These are phyloP conservation scores for Neltuma alba DNA, from an alignment of 306 rosid genomes.

Conservation along the genomic window DNA sequence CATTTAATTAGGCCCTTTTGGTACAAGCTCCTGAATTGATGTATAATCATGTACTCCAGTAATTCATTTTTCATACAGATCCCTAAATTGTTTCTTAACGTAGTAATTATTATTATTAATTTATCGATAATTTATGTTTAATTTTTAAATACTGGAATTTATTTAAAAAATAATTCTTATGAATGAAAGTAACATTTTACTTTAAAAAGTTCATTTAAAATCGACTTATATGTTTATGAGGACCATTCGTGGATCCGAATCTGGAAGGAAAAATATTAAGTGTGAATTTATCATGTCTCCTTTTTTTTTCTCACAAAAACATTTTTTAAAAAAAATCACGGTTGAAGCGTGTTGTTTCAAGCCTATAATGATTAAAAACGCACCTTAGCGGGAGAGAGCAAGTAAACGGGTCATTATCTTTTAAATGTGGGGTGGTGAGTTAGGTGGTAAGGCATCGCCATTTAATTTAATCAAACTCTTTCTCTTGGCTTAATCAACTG, in stretches of 20 bases:
- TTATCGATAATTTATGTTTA: background rate
- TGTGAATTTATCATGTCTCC: too few species aligned
- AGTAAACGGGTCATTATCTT: background rate
- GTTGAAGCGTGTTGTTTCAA: background rate
- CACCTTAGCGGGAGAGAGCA: background rate
- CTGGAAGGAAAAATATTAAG: too few species aligned
- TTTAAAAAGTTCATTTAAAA: background rate
- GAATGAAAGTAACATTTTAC: background rate
- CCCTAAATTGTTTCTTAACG: background rate
- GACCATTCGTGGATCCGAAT: background rate
- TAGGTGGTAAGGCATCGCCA: background rate
- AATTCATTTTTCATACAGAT: background rate
- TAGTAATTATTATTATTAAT: background rate
- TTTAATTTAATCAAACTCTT: conserved; percentile 2
- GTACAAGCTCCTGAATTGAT: background rate
- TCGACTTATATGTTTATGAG: background rate
- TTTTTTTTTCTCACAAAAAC: too few species aligned
- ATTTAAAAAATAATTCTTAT: background rate
- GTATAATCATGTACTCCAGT: background rate
- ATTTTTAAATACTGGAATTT: background rate
- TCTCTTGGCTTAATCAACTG: conserved; percentile 30
- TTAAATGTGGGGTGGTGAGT: background rate
- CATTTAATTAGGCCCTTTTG: conserved; percentile 12
- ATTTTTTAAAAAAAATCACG: too few species aligned
- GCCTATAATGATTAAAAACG: background rate